Evolutionary conservation across 257 asterid species (phyloP).

Genomic region (Nicotiana otophora): DNA sequence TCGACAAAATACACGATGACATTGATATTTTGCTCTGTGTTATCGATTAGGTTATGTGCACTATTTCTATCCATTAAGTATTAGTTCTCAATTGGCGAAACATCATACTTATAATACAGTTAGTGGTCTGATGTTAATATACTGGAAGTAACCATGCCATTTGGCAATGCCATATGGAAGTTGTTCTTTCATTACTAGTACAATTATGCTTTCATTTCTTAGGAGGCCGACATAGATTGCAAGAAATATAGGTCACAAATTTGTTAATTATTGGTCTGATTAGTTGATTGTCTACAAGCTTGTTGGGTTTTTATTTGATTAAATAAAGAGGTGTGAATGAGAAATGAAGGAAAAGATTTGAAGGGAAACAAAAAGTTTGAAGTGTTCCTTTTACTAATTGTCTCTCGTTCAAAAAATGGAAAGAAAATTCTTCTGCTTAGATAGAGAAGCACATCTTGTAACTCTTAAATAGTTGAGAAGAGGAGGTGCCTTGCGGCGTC

Average conservation of each 20-base stretch:
- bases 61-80: neutral
- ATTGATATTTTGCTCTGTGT: neutral
- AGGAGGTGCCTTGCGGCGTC: too few species aligned
- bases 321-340: too few species aligned
- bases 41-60: neutral
- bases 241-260: neutral
- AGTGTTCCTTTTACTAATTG: too few species aligned
- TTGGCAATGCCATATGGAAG: neutral
- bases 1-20: neutral
- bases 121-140: neutral
- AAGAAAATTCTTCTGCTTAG: too few species aligned
- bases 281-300: neutral
- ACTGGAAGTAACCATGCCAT: neutral
- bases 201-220: neutral
- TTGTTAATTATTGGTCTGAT: neutral
- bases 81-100: neutral
- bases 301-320: too few species aligned
- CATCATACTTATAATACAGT: neutral
- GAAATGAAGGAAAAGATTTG: too few species aligned
- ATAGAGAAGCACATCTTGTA: too few species aligned
- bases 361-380: too few species aligned
- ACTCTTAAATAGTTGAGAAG: too few species aligned
- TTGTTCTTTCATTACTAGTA: too few species aligned
- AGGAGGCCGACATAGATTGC: neutral
- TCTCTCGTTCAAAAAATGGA: too few species aligned